Conservation (phyloP, 1,139 yeast genomes). For the Magnusiomyces fungicola region DNA sequence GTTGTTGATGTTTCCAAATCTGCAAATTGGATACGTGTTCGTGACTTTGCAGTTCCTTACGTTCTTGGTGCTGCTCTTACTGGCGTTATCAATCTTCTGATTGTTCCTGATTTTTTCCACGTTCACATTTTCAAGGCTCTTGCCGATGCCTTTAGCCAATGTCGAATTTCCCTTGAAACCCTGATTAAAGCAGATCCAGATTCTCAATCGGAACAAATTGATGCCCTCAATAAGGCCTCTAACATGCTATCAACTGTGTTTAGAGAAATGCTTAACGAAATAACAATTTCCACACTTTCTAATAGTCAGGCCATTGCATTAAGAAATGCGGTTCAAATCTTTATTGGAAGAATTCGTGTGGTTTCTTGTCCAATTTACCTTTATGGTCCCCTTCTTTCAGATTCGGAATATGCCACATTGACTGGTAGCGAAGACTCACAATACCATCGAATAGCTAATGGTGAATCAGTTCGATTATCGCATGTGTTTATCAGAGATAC, state of each 20-base stretch:
- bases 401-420: not conserved
- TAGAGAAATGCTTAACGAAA: constrained; percentile 40
- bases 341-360: constrained; percentile 37
- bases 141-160: constrained; percentile 17
- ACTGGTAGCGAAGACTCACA: not conserved
- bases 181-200: constrained; percentile 19
- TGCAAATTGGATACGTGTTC: constrained; percentile 33
- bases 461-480: not conserved
- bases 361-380: constrained; percentile 31
- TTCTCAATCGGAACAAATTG: constrained; percentile 19
- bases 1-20: constrained; percentile 19
- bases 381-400: constrained; percentile 2
- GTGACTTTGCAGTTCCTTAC: constrained; percentile 42
- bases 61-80: constrained; percentile 39
- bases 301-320: constrained; percentile 31
- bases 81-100: constrained; percentile 30
- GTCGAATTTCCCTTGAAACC: constrained; percentile 15
- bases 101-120: constrained; percentile 40
- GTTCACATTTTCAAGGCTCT: constrained; percentile 19
- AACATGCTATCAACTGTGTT: constrained; percentile 36
- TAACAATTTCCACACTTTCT: constrained; percentile 34
- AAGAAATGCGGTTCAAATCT: constrained; percentile 38
- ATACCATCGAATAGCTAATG: not conserved
- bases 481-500: constrained; percentile 2
- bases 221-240: constrained; percentile 30